Conservation (phyloP, 2,329 filamentous ascomycete species). For the Penicillium sp. region DNA sequence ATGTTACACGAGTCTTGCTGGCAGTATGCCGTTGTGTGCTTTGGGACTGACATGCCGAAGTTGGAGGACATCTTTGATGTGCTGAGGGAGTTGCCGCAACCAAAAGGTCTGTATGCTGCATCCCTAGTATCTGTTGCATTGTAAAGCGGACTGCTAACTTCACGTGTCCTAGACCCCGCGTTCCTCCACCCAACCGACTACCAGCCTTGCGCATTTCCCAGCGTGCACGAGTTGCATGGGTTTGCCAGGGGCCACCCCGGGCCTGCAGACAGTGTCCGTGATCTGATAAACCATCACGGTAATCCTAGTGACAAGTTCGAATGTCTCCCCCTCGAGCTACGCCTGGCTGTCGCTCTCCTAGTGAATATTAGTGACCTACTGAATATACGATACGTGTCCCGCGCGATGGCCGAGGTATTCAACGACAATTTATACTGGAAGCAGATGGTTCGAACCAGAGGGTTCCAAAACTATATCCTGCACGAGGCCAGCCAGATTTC, state of each 20-base stretch:
- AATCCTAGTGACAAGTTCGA: constrained; percentile 3
- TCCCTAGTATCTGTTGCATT: too few species aligned
- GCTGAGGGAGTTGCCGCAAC: neutral
- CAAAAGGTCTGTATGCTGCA: too few species aligned
- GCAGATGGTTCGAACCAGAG: constrained; percentile 18
- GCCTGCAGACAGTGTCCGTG: neutral
- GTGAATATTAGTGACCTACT: constrained; percentile 12
- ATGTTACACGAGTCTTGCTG: neutral
- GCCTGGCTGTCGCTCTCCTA: constrained; percentile 10
- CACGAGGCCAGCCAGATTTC: too few species aligned
- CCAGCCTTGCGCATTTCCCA: neutral
- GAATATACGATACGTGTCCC: constrained; percentile 13
- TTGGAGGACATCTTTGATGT: neutral
- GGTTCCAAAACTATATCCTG: constrained; percentile 5
- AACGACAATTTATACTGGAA: constrained; percentile 18
- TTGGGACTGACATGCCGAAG: neutral
- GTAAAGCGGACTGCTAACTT: too few species aligned
- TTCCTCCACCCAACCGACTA: neutral
- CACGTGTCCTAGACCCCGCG: neutral
- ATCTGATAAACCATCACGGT: too few species aligned
- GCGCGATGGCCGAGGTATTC: constrained; percentile 17
- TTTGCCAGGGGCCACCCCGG: constrained; percentile 6
- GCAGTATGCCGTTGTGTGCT: neutral
- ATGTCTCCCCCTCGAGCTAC: constrained; percentile 16
- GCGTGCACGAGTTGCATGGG: constrained; percentile 9